Evolutionary conservation across 179 eudicot genomes (phyloP).

Genomic region (Drosera spatulata): DNA sequence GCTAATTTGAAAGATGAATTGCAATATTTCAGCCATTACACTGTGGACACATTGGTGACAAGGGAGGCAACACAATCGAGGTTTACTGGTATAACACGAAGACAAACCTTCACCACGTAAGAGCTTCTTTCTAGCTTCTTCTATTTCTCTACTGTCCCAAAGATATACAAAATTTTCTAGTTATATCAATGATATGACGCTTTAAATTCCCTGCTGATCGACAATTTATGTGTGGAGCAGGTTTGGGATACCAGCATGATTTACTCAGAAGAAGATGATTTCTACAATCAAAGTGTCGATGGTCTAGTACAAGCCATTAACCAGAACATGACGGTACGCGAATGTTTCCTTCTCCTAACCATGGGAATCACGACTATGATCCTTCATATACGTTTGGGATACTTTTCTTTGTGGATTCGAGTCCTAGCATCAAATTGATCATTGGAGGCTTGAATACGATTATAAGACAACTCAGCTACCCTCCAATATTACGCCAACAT

Average conservation of each 20-base stretch:
- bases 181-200: too few species aligned
- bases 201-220: too few species aligned
- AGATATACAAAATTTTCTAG: too few species aligned
- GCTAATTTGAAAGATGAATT: neutral
- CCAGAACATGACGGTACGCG: slow-evolving; percentile 44
- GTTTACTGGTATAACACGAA: slow-evolving; percentile 72
- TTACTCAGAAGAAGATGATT: slow-evolving; percentile 42
- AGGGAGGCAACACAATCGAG: slow-evolving; percentile 76
- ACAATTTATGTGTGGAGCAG: slow-evolving; percentile 9
- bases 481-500: too few species aligned
- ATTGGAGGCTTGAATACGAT: too few species aligned
- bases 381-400: too few species aligned
- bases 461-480: too few species aligned
- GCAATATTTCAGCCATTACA: slow-evolving; percentile 50
- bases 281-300: slow-evolving; percentile 25
- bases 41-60: slow-evolving; percentile 65
- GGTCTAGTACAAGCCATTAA: slow-evolving; percentile 34
- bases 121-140: slow-evolving; percentile 5
- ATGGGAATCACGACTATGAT: too few species aligned
- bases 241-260: slow-evolving; percentile 61
- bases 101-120: slow-evolving; percentile 66
- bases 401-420: too few species aligned
- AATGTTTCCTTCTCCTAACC: too few species aligned
- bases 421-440: too few species aligned
- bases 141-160: neutral